Percentiles rank a stretch among this genome's conserved stretches.
These are phyloP conservation scores for Bremia lactucae DNA, from an alignment of 352 stramenopile species.

Conservation along the genomic window DNA sequence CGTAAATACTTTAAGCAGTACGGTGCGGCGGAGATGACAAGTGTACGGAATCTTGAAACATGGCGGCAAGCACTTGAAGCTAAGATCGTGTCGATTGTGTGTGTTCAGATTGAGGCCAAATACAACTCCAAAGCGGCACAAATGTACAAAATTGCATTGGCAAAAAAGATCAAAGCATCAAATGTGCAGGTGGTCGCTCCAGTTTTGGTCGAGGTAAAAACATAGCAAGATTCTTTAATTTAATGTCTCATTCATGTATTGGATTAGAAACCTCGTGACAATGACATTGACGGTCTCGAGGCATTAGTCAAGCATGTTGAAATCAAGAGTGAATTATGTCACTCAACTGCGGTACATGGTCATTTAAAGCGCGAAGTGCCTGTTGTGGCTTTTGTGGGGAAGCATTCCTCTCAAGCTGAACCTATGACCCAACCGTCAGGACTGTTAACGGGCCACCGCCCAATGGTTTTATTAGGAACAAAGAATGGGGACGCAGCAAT, in stretches of 20 bases:
- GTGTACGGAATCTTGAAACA: constrained; percentile 30
- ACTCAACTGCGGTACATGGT: constrained; percentile 19
- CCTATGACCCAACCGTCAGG: constrained; percentile 20
- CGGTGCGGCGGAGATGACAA: constrained; percentile 77
- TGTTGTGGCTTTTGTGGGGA: constrained; percentile 7
- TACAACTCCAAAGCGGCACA: constrained; percentile 87
- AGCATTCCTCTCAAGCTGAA: constrained; percentile 10
- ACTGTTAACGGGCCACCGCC: constrained; percentile 47
- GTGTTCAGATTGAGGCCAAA: constrained; percentile 80
- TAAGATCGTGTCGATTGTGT: constrained; percentile 1
- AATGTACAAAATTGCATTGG: constrained; percentile 77
- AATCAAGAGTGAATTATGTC: constrained; percentile 27
- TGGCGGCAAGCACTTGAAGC: background rate
- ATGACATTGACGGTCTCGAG: constrained; percentile 62
- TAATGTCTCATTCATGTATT: background rate
- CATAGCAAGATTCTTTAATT: background rate
- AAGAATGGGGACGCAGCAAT: constrained; percentile 33
- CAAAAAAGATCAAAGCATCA: constrained; percentile 76
- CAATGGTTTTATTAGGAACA: constrained; percentile 54
- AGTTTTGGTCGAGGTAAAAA: constrained; percentile 26
- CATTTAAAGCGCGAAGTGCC: constrained; percentile 45
- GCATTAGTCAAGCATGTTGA: constrained; percentile 71
- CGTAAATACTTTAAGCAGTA: constrained; percentile 92
- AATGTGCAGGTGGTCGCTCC: constrained; percentile 40
- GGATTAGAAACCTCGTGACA: constrained; percentile 19